Conservation (phyloP, 768 basidiomycete species). For the Trametes elegans region DNA sequence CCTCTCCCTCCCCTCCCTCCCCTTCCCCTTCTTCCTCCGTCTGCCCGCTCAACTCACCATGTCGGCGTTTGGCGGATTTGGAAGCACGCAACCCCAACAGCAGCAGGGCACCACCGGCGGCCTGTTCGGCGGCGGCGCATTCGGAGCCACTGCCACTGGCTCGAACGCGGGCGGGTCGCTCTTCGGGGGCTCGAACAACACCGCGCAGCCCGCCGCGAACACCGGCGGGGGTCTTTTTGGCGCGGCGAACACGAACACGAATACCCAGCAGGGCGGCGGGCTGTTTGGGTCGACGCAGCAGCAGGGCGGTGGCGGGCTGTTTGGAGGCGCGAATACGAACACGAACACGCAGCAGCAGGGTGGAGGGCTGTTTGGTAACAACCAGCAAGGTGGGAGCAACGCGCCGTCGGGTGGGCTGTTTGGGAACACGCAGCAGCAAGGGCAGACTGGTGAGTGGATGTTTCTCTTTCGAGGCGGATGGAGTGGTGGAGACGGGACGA, state of each 20-base stretch:
- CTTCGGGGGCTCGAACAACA: constrained; percentile 23
- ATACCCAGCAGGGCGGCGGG: constrained; percentile 17
- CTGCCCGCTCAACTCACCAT: not conserved
- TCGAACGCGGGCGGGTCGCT: constrained; percentile 15
- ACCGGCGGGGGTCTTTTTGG: constrained; percentile 23
- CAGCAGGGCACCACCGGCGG: constrained; percentile 14
- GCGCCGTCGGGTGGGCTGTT: constrained; percentile 1
- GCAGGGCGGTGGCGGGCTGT: constrained; percentile 27
- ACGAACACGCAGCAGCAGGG: constrained; percentile 21
- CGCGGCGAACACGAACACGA: constrained; percentile 11
- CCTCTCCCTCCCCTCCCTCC: not conserved
- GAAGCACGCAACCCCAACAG: constrained; percentile 13
- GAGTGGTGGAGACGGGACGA: too few relatives aligned
- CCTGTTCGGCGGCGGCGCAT: not conserved
- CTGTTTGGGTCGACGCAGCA: constrained; percentile 24
- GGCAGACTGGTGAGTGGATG: constrained; percentile 3
- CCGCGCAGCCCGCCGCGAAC: constrained; percentile 15
- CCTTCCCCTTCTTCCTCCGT: not conserved
- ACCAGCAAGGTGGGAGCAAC: constrained; percentile 8
- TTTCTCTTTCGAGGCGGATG: not conserved
- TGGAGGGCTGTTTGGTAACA: constrained; percentile 21
- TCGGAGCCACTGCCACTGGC: not conserved
- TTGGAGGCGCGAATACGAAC: constrained; percentile 26
- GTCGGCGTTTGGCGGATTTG: constrained; percentile 21
- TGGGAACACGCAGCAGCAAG: constrained; percentile 22